These are phyloP conservation scores for Trifolium subterraneum DNA, from an alignment of 306 rosid species.

Conservation along the genomic window DNA sequence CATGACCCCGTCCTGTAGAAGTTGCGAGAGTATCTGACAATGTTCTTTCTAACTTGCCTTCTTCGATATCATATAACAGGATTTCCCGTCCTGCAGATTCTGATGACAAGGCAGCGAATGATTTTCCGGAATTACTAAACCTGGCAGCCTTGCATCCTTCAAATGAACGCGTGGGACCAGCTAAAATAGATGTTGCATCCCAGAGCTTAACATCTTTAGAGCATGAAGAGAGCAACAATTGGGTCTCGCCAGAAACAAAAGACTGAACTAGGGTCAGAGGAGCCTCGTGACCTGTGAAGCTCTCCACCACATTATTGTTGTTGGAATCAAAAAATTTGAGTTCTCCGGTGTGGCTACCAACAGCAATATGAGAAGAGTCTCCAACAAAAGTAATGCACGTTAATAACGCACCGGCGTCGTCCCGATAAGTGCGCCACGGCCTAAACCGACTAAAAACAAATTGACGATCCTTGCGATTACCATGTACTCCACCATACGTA, in stretches of 20 bases:
- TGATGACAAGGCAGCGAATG: conserved; percentile 79
- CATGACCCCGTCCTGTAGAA: conserved; percentile 81
- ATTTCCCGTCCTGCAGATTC: conserved; percentile 80
- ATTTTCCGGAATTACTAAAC: conserved; percentile 80
- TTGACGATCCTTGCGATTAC: conserved; percentile 94
- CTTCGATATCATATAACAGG: conserved; percentile 78
- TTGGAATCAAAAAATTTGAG: conserved; percentile 83
- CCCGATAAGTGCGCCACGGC: conserved; percentile 97
- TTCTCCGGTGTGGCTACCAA: conserved; percentile 90
- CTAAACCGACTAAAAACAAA: conserved; percentile 94
- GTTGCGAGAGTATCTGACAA: conserved; percentile 65
- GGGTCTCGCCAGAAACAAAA: conserved; percentile 68
- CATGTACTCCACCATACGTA: conserved; percentile 87
- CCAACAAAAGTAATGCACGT: conserved; percentile 88
- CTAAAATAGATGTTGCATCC: conserved; percentile 75
- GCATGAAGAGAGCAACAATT: conserved; percentile 91
- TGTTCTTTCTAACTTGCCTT: conserved; percentile 63
- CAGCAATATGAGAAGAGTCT: conserved; percentile 86
- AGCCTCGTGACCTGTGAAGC: conserved; percentile 82
- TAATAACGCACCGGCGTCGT: conserved; percentile 76
- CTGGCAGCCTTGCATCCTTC: conserved; percentile 97
- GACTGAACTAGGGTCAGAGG: conserved; percentile 87
- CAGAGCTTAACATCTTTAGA: conserved; percentile 83
- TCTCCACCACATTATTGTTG: conserved; percentile 75
- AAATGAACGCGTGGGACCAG: conserved; percentile 84